Evolutionary conservation across 2,329 filamentous ascomycete species (phyloP), one percentile per base, ranked within the genome.

Genomic region (Diaporthe sp.): DNA sequence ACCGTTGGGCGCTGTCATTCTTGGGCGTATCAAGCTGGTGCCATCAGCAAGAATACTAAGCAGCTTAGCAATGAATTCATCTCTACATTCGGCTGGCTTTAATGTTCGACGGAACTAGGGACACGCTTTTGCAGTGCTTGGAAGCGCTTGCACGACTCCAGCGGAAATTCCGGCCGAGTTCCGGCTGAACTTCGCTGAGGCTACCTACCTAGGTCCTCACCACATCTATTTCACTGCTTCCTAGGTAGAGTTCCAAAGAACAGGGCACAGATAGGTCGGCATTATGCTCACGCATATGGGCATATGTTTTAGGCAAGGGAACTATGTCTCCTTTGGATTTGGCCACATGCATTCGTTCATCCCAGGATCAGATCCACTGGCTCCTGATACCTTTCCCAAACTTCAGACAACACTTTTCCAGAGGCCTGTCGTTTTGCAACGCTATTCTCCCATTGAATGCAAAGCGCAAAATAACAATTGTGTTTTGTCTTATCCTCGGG

Each of bases 111-210:
- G 25, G 52, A 30, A 7, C 25, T 30, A 2, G 28, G 6, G 30
- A 5, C 15, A 19, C 10, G 25, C 13, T 30, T 4, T 17, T 7
- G 25, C 13, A 55, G 13, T 10, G 25, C 52, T 55, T 55, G 52
- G 28, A 33, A 25, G 15, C 6, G 52, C 28, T 13, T 3, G 28
- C 15, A 22, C 15, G 1, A 22, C 54, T 30, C 6, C 7, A 25
- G 50, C 54, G 67, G 67, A 71, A 71, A 33, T 71, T 71, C 67
- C 67, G 67, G 4, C 2, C 10, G 25, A 9, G 15, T 55, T 55
- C 54, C 54, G 54, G 50, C 25, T 2, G n/a, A 54, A 28, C 7
- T n/a, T n/a, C n/a, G n/a, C n/a, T n/a, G n/a, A n/a, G n/a, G n/a
- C n/a, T n/a, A n/a, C n/a, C n/a, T n/a, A n/a, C n/a, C n/a, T n/a